Conservation (phyloP, 345 rosid species). For the Gossypium australe region DNA sequence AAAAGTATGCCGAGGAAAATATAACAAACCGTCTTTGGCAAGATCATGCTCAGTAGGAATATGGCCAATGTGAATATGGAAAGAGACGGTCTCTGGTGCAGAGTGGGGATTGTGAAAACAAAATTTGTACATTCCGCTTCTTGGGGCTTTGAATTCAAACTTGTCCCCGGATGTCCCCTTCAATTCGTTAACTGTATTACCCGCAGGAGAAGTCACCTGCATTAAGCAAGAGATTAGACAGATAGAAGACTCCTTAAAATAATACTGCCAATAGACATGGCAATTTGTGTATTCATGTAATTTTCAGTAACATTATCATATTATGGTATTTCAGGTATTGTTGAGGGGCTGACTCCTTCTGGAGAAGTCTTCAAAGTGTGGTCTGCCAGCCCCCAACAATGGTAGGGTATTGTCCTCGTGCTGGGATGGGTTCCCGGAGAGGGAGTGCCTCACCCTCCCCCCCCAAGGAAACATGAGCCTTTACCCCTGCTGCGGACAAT, state of each 20-base stretch:
- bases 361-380: no score
- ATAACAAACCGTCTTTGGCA: slow-evolving; percentile 84
- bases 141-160: slow-evolving; percentile 87
- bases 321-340: no score
- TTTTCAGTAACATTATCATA: not conserved
- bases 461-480: no score
- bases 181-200: slow-evolving; percentile 53
- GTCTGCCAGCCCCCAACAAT: no score
- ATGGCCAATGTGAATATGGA: slow-evolving; percentile 91
- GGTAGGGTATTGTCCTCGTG: no score
- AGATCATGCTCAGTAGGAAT: slow-evolving; percentile 88
- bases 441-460: no score
- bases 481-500: no score
- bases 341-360: no score
- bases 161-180: slow-evolving; percentile 96
- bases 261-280: not conserved
- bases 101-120: slow-evolving; percentile 91
- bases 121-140: slow-evolving; percentile 94
- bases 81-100: slow-evolving; percentile 92
- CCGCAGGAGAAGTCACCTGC: slow-evolving; percentile 83
- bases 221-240: slow-evolving; percentile 8
- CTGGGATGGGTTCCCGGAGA: no score
- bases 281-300: not conserved
- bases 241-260: not conserved
- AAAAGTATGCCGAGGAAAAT: not conserved